Percentiles rank a stretch among this genome's conserved stretches.
These are phyloP conservation scores for Vitis hybrid DNA, from an alignment of 177 flowering plant species.

Conservation along the genomic window DNA sequence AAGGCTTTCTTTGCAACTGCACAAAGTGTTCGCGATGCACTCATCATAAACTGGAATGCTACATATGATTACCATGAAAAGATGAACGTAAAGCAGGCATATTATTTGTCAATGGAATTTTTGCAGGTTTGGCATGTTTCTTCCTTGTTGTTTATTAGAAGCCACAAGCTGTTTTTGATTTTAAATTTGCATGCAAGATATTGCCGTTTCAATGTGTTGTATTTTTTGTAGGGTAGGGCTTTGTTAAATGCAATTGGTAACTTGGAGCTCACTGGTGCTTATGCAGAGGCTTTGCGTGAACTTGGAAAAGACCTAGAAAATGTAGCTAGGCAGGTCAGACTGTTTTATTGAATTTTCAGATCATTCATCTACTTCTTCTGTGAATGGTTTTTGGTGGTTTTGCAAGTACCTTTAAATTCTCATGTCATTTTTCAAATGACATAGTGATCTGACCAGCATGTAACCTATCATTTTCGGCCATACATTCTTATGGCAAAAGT, in stretches of 20 bases:
- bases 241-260: constrained; percentile 90
- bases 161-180: neutral
- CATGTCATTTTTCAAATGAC: too few relatives aligned
- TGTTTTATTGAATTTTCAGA: neutral
- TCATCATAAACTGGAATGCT: constrained; percentile 82
- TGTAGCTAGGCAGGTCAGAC: constrained; percentile 75
- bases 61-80: constrained; percentile 77
- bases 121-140: constrained; percentile 58
- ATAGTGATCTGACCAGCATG: too few relatives aligned
- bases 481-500: too few relatives aligned
- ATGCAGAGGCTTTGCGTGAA: constrained; percentile 83
- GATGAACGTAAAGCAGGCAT: constrained; percentile 84
- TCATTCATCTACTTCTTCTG: neutral
- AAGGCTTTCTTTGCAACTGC: constrained; percentile 92
- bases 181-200: neutral
- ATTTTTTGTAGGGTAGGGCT: constrained; percentile 77
- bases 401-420: neutral
- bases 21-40: constrained; percentile 78
- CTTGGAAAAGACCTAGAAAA: constrained; percentile 76
- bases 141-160: neutral
- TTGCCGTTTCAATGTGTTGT: neutral
- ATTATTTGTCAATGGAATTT: constrained; percentile 95
- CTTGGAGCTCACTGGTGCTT: constrained; percentile 81
- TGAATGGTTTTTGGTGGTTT: neutral
- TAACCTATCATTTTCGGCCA: too few relatives aligned